A percentile compares a stretch with the other conserved stretches of the same genome.
These are phyloP conservation scores for Silene vulgaris DNA, from an alignment of 179 eudicot species.

Conservation along the genomic window DNA sequence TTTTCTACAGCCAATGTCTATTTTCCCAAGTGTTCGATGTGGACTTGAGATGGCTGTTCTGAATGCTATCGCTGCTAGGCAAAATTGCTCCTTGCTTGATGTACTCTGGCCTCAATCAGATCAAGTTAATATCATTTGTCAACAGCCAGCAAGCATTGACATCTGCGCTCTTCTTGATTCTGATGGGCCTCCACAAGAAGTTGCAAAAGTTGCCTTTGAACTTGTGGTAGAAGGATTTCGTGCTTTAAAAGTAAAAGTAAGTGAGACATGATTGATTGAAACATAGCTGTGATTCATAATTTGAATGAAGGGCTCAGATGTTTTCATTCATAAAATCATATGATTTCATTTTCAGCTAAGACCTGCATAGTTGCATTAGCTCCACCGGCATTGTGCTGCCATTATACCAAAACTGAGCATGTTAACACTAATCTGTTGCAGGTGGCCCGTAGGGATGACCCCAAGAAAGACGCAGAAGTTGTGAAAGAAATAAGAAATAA, in stretches of 20 bases:
- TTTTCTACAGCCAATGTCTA: slow-evolving; percentile 55
- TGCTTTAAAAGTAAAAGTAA: slow-evolving; percentile 81
- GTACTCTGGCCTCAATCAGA: slow-evolving; percentile 43
- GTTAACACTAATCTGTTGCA: slow-evolving; percentile 24
- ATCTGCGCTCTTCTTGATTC: slow-evolving; percentile 89
- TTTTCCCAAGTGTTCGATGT: slow-evolving; percentile 91
- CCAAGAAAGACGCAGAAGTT: slow-evolving; percentile 68
- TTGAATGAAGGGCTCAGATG: neutral
- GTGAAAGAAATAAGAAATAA: slow-evolving; percentile 67
- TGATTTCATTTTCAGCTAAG: neutral
- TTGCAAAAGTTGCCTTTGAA: slow-evolving; percentile 51
- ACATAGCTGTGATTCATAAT: slow-evolving; percentile 17
- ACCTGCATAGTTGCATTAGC: neutral
- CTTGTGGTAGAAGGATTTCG: slow-evolving; percentile 80
- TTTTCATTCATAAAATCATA: neutral
- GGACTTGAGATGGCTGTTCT: slow-evolving; percentile 95
- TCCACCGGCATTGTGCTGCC: neutral
- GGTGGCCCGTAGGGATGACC: slow-evolving; percentile 85
- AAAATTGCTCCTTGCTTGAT: slow-evolving; percentile 50
- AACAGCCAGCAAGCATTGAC: slow-evolving; percentile 37
- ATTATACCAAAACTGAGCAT: neutral
- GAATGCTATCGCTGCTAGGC: slow-evolving; percentile 71
- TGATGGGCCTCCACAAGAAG: slow-evolving; percentile 65
- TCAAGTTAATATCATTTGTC: slow-evolving; percentile 27
- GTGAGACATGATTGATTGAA: slow-evolving; percentile 17